Conservation (phyloP, 352 stramenopile genomes). For the Phytophthora meadii region DNA sequence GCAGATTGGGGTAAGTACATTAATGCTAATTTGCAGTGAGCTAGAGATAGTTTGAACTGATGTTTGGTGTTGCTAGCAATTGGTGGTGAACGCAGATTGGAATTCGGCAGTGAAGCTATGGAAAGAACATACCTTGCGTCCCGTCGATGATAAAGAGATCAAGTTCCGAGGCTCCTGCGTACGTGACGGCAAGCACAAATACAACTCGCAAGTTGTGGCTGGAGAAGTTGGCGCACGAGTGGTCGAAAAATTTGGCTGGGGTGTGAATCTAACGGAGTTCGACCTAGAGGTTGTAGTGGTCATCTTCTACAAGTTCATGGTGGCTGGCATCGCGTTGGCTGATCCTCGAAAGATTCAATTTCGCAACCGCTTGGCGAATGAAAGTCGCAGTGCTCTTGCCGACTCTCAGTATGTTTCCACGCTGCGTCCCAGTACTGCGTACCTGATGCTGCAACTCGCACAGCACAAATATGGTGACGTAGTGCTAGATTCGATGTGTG, state of each 20-base stretch:
- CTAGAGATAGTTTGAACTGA: slow-evolving; percentile 2
- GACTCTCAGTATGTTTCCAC: slow-evolving; percentile 82
- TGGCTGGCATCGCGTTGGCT: slow-evolving; percentile 69
- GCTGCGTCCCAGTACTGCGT: slow-evolving; percentile 77
- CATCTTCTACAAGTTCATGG: slow-evolving; percentile 75
- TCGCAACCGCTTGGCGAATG: slow-evolving; percentile 71
- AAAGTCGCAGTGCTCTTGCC: slow-evolving; percentile 58
- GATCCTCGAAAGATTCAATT: slow-evolving; percentile 69
- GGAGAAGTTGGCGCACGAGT: slow-evolving; percentile 66
- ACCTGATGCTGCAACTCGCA: slow-evolving; percentile 75
- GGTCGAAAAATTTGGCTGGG: slow-evolving; percentile 66
- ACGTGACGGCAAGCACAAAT: slow-evolving; percentile 76
- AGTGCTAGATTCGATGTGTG: slow-evolving; percentile 85
- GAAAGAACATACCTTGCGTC: slow-evolving; percentile 44
- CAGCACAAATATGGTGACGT: slow-evolving; percentile 66
- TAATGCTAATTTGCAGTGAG: background rate
- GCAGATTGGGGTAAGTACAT: slow-evolving; percentile 65
- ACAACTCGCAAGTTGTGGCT: slow-evolving; percentile 71
- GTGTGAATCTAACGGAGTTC: slow-evolving; percentile 69
- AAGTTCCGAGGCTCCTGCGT: slow-evolving; percentile 83
- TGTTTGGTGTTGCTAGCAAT: slow-evolving; percentile 37
- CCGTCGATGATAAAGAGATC: slow-evolving; percentile 33
- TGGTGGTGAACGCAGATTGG: slow-evolving; percentile 64
- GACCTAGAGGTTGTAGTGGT: slow-evolving; percentile 79
- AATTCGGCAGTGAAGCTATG: slow-evolving; percentile 62